Base-by-base conservation (phyloP, 1,284 basidiomycete genomes). In the Porodaedalea pini region DNA sequence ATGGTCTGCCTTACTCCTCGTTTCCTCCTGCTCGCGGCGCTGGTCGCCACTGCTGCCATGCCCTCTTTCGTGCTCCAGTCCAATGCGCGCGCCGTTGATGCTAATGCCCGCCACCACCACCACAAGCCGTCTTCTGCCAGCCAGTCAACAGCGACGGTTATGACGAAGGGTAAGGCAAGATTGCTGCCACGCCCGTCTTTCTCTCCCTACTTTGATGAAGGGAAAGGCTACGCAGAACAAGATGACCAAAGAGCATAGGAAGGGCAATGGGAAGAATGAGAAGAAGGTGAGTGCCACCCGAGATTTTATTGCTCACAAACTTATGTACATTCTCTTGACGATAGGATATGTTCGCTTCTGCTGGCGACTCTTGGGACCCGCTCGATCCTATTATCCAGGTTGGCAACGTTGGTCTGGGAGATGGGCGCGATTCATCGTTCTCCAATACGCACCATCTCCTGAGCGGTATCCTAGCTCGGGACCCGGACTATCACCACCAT, bases 341-440 rank as follows among this genome's bases (percentile, higher is more conserved):
- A n/a, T n/a, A 53, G 51, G 39, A 37, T 8, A 25, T 37, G 32
- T n/a, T 23, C 10, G 49, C 37, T n/a, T 44, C 41, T 15, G 51
- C 19, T 10, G 39, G 29, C 17, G 32, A 53, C 19, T 27, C 44
- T 17, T 49, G 44, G 57, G 57, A 49, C 44, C 51, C 63, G 3
- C 23, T 62, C 27, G 32, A 64, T 45, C 66, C 68, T 13, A 8
- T 69, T 3, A 40, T 65, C 2, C 55, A 66, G 25, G 45, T 68
- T 50, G 64, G 61, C 19, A 58, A 60, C 32, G 25, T 68, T n/a
- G 65, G 63, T 61, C 44, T 68, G 5, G 64, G 64, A n/a, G 62
- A 62, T 40, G 48, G 58, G 27, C 57, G 52, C 56, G 53, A 13
- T 55, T 43, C 8, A 4, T 39, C 29, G 4, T 27, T 49, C n/a